phyloP scores from a whole-genome alignment of 306 rosid species.

The Vigna mungo region DNA sequence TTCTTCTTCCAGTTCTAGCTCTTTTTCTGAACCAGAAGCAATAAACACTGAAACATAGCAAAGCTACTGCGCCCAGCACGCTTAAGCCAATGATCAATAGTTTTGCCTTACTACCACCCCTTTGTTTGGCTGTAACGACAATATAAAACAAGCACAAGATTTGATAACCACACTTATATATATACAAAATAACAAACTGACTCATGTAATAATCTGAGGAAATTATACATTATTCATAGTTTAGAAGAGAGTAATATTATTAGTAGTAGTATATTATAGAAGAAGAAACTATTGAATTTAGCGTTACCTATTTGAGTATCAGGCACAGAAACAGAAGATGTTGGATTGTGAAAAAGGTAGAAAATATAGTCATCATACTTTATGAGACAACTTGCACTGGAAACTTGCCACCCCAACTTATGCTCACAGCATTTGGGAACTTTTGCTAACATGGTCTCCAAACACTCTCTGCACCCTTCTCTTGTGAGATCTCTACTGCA shows the following conservation, averaged over 20 bases:
- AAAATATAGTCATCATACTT: constrained; percentile 31
- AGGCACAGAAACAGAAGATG: constrained; percentile 13
- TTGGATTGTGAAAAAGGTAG: background rate
- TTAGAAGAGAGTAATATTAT: background rate
- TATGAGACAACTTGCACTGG: constrained; percentile 15
- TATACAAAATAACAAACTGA: background rate
- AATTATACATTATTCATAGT: background rate
- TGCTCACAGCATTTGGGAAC: constrained; percentile 17
- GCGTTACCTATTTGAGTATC: background rate
- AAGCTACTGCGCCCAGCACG: constrained; percentile 26
- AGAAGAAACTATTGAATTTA: background rate
- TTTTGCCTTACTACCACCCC: background rate
- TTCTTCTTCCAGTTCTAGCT: background rate
- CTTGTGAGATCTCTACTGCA: constrained; percentile 36
- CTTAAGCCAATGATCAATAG: constrained; percentile 22
- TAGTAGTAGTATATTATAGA: background rate
- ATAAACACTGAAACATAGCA: constrained; percentile 1
- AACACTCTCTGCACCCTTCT: constrained; percentile 13
- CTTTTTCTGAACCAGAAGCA: background rate
- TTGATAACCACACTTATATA: background rate
- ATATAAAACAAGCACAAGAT: background rate
- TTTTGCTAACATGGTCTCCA: constrained; percentile 10
- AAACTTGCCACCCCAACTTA: background rate
- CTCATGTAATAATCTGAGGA: background rate
- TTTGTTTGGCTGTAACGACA: background rate